Conservation (phyloP, 805 yeast species). For the Blastobotrys robertii region DNA sequence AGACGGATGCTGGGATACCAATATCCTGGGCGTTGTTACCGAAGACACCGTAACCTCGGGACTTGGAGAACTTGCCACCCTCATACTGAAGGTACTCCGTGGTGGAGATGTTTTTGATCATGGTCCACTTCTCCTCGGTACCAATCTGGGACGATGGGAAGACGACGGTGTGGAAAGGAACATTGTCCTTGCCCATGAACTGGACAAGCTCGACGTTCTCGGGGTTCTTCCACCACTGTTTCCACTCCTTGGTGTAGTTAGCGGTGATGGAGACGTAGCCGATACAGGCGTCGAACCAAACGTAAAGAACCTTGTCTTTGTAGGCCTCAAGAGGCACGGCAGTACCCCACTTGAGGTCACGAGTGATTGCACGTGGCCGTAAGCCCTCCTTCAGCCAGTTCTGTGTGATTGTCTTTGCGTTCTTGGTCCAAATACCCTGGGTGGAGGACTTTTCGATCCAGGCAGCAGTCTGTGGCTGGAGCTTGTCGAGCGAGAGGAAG, state of each 20-base stretch:
- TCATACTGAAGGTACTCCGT: slow-evolving; percentile 97
- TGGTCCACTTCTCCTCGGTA: slow-evolving; percentile 82
- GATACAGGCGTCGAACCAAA: slow-evolving; percentile 98
- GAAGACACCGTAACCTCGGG: slow-evolving; percentile 96
- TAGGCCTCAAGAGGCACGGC: slow-evolving; percentile 88
- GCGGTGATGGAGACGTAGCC: slow-evolving; percentile 97
- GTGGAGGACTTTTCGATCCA: slow-evolving; percentile 66
- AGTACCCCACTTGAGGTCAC: slow-evolving; percentile 97
- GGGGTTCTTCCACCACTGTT: slow-evolving; percentile 92
- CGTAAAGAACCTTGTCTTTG: slow-evolving; percentile 86
- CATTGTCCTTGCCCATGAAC: slow-evolving; percentile 99
- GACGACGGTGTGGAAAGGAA: slow-evolving; percentile 96
- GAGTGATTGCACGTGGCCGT: slow-evolving; percentile 88
- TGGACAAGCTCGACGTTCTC: slow-evolving; percentile 82
- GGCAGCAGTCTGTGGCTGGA: slow-evolving; percentile 61
- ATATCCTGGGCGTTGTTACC: slow-evolving; percentile 96
- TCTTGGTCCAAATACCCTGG: slow-evolving; percentile 85
- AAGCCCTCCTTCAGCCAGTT: slow-evolving; percentile 94
- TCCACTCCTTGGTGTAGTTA: slow-evolving; percentile 74
- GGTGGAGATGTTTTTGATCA: slow-evolving; percentile 80
- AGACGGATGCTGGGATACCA: slow-evolving; percentile 83
- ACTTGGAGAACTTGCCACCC: slow-evolving; percentile 95
- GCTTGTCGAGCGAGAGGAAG: slow-evolving; percentile 71
- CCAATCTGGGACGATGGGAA: slow-evolving; percentile 93
- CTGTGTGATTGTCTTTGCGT: slow-evolving; percentile 77